These are phyloP conservation scores for Paecilomyces sp. DNA, from an alignment of 2,329 filamentous ascomycete species.

Conservation along the genomic window DNA sequence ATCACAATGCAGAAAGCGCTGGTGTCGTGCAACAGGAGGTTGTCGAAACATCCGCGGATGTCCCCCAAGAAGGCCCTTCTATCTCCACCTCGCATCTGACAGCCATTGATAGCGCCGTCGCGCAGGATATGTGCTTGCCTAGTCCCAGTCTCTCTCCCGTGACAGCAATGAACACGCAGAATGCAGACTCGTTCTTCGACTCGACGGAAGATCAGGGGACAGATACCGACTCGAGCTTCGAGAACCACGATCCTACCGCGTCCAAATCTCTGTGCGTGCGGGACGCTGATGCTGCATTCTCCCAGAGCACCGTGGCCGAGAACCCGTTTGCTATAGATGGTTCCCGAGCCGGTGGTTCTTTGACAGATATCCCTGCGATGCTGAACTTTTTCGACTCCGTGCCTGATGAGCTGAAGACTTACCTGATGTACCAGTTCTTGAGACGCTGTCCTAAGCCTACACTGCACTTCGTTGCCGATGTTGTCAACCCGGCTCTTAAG, in stretches of 20 bases:
- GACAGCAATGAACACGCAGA: constrained; percentile 62
- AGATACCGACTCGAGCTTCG: constrained; percentile 38
- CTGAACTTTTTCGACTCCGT: constrained; percentile 86
- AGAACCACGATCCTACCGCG: constrained; percentile 24
- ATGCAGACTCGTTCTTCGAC: constrained; percentile 36
- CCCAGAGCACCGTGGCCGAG: constrained; percentile 5
- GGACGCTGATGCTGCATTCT: constrained; percentile 5
- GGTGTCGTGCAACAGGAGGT: constrained; percentile 14
- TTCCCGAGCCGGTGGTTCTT: constrained; percentile 27
- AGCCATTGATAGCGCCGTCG: constrained; percentile 60
- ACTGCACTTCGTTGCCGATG: constrained; percentile 78
- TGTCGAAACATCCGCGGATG: constrained; percentile 14
- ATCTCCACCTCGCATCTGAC: constrained; percentile 30
- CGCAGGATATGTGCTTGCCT: constrained; percentile 84
- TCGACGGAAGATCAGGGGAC: constrained; percentile 31
- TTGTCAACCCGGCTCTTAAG: constrained; percentile 89
- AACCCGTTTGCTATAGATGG: constrained; percentile 12
- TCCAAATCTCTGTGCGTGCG: constrained; percentile 13
- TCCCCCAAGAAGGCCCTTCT: constrained; percentile 11
- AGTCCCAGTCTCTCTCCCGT: constrained; percentile 89
- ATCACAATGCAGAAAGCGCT: constrained; percentile 5
- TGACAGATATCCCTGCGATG: constrained; percentile 79
- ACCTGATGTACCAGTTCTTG: constrained; percentile 94
- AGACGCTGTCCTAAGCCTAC: constrained; percentile 82
- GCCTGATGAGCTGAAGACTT: constrained; percentile 85